These are phyloP conservation scores for Vanderwaltozyma tropicalis DNA, from an alignment of 805 yeast species.

Conservation along the genomic window DNA sequence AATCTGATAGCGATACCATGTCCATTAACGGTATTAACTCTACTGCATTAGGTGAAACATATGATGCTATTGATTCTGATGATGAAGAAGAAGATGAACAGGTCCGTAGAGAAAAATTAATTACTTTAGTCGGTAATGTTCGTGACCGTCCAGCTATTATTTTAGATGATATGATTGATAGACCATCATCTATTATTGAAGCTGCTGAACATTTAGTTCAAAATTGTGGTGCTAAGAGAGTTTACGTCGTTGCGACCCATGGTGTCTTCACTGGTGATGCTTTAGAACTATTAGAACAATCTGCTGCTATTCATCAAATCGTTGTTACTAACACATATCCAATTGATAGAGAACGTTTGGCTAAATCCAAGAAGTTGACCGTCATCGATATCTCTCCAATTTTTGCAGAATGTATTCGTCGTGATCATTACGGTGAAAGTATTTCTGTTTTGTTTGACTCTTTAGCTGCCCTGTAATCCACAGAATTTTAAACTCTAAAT, in stretches of 20 bases:
- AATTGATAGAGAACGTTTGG: conserved; percentile 50
- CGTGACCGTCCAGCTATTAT: conserved; percentile 85
- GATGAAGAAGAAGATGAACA: conserved; percentile 42
- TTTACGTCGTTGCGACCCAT: conserved; percentile 88
- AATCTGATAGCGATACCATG: conserved; percentile 21
- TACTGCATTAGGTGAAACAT: conserved; percentile 72
- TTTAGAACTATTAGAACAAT: conserved; percentile 64
- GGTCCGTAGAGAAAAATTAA: conserved; percentile 58
- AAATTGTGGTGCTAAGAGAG: conserved; percentile 92
- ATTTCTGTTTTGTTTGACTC: conserved; percentile 89
- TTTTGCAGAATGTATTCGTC: conserved; percentile 95
- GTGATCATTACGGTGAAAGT: conserved; percentile 97
- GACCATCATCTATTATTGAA: conserved; percentile 85
- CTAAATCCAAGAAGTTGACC: conserved; percentile 56
- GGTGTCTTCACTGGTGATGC: conserved; percentile 88
- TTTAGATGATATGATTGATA: conserved; percentile 94
- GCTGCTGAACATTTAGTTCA: conserved; percentile 96
- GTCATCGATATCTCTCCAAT: conserved; percentile 91
- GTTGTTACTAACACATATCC: conserved; percentile 97
- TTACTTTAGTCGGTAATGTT: conserved; percentile 94
- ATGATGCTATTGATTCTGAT: conserved; percentile 63
- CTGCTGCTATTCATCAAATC: conserved; percentile 77
- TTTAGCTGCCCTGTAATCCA: conserved; percentile 36
- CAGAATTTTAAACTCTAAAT: not conserved
- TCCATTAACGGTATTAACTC: conserved; percentile 20